A percentile compares a stretch with the other conserved stretches of the same genome.
Evolutionary conservation across 208 protist genomes (phyloP).

Genomic region (Trypanosoma caninum): DNA sequence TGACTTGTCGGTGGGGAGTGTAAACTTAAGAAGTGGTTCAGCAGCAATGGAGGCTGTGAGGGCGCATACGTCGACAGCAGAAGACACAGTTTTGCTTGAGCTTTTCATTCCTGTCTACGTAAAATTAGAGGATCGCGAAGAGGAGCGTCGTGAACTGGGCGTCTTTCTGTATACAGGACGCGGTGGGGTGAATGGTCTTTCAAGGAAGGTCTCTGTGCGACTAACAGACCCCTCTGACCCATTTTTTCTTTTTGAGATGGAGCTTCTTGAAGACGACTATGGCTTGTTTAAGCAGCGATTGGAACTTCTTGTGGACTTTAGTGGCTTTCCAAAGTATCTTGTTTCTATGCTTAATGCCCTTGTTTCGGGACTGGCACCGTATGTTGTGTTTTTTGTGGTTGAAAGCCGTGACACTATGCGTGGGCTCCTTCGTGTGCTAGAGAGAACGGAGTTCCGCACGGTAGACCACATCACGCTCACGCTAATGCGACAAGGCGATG

Average conservation of each 20-base stretch:
- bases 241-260: slow-evolving; percentile 82
- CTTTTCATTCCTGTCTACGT: slow-evolving; percentile 33
- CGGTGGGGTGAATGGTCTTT: slow-evolving; percentile 37
- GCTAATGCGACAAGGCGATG: slow-evolving; percentile 76
- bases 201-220: slow-evolving; percentile 47
- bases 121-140: slow-evolving; percentile 37
- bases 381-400: slow-evolving; percentile 35
- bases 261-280: slow-evolving; percentile 86
- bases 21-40: background rate
- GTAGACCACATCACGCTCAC: slow-evolving; percentile 82
- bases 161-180: slow-evolving; percentile 32
- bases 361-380: slow-evolving; percentile 32
- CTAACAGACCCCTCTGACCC: slow-evolving; percentile 76
- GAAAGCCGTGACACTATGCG: slow-evolving; percentile 24
- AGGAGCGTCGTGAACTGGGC: slow-evolving; percentile 31
- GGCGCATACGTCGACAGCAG: background rate
- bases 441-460: slow-evolving; percentile 68
- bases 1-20: slow-evolving; percentile 13
- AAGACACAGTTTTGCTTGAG: slow-evolving; percentile 35
- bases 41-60: background rate
- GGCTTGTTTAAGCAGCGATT: slow-evolving; percentile 66
- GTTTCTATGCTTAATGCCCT: slow-evolving; percentile 62
- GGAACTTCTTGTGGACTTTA: slow-evolving; percentile 82
- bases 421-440: slow-evolving; percentile 69
- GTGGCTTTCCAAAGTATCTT: slow-evolving; percentile 74